phyloP scores from a whole-genome alignment of 2,329 filamentous ascomycete genomes.

The Penicillium sp. region DNA sequence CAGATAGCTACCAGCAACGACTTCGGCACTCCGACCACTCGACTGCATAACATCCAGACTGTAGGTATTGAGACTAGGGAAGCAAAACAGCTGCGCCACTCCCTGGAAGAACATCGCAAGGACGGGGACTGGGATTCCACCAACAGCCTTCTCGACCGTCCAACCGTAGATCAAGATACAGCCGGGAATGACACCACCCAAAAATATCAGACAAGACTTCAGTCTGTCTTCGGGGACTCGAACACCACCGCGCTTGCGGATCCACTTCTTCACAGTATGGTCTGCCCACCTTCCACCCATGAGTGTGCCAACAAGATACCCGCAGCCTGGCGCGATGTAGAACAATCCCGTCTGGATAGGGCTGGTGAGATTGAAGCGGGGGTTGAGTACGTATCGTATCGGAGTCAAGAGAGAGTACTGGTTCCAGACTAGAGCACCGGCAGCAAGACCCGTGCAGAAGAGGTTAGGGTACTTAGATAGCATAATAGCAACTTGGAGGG shows the following conservation, averaged over 20 bases:
- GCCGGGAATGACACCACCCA: conserved; percentile 51
- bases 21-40: conserved; percentile 55
- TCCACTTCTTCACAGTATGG: conserved; percentile 56
- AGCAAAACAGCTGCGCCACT: conserved; percentile 65
- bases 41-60: conserved; percentile 71
- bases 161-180: conserved; percentile 64
- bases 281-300: conserved; percentile 66
- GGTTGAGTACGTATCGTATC: conserved; percentile 65
- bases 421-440: conserved; percentile 62
- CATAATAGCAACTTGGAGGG: conserved; percentile 51
- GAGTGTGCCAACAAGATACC: conserved; percentile 61
- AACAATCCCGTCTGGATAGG: conserved; percentile 63
- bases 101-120: conserved; percentile 67
- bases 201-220: conserved; percentile 49
- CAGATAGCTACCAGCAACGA: conserved; percentile 72
- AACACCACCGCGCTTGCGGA: conserved; percentile 47
- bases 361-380: conserved; percentile 58
- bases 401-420: conserved; percentile 62
- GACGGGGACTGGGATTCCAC: conserved; percentile 53
- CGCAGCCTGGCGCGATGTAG: conserved; percentile 63
- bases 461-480: conserved; percentile 63
- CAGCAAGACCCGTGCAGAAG: conserved; percentile 53
- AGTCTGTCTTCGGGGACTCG: conserved; percentile 63
- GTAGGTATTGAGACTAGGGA: conserved; percentile 68
- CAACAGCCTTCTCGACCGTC: conserved; percentile 48